Base-by-base conservation (phyloP, 2,329 filamentous ascomycete species). In the Diaporthe citrichinensis region DNA sequence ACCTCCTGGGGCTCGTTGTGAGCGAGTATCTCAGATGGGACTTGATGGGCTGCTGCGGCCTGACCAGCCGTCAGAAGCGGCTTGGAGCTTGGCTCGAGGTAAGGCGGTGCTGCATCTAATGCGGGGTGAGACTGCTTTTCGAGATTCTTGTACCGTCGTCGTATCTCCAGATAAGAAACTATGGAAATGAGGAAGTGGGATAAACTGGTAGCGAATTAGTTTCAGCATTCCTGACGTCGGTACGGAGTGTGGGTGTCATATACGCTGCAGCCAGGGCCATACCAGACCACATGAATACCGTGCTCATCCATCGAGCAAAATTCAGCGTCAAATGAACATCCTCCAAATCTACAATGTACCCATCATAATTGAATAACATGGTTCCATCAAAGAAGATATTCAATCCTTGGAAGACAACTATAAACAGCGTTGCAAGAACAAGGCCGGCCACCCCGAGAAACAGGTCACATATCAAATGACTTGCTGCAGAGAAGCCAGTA, bases 221-320 rank as follows among this genome's bases (percentile, higher is more conserved):
- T 2, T 8, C 0, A 17, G 2, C 36, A 23, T 2, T 28, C 39
- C 14, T 10, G 39, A 17, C 3, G 10, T 8, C 7, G 5, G 7
- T 4, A 2, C 17, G 1, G 14, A 17, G 36, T 1, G 4, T 31
- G 15, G 25, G 25, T 39, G 10, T 31, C 5, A 65, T 15, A 2
- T 62, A 65, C 59, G 59, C 25, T 17, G 36, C 58, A 28, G 44
- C n/a, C 31, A 61, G 2, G 12, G 58, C 58, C n/a, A 44, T 41
- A 20, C 23, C 36, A n/a, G 10, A n/a, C 58, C 58, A 61, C 14
- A 61, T 44, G 36, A 20, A 41, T 1, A 17, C 36, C 14, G 36
- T 17, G n/a, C 36, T 61, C 36, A 25, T 3, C 58, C 58, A 61
- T n/a, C 9, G 17, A 28, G 3, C 8, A 1, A 36, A 12, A 2